Conservation (phyloP, 441 rosid species). For the Eutrema salsugineum region DNA sequence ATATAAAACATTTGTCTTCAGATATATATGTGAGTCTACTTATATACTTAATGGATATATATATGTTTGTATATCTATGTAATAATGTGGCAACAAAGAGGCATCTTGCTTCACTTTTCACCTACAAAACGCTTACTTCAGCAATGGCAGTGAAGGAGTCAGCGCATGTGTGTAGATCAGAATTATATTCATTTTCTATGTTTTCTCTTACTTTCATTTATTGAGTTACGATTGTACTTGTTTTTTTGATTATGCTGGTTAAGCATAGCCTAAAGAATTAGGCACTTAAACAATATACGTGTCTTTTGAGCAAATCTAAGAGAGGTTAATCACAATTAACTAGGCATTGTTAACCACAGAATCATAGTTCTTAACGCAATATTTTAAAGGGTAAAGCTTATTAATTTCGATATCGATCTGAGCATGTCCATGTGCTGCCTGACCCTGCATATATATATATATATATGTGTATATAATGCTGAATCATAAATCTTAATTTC, state of each 20-base stretch:
- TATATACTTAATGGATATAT: not conserved
- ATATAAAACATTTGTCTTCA: not conserved
- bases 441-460: not conserved
- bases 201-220: not conserved
- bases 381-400: not conserved
- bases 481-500: not conserved
- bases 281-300: not conserved
- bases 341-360: slow-evolving; percentile 17
- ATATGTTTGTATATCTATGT: not conserved
- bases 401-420: slow-evolving; percentile 1
- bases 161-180: slow-evolving; percentile 15
- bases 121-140: not conserved
- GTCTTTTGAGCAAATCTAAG: slow-evolving; percentile 22
- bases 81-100: slow-evolving; percentile 3
- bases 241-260: not conserved
- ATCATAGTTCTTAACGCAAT: slow-evolving; percentile 14
- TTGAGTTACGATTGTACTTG: not conserved
- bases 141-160: slow-evolving; percentile 21
- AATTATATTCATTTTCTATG: slow-evolving; percentile 23
- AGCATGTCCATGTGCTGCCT: slow-evolving; percentile 21
- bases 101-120: slow-evolving; percentile 13
- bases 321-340: slow-evolving; percentile 28
- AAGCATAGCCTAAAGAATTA: not conserved
- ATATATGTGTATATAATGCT: not conserved
- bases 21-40: not conserved